These are phyloP conservation scores for Aphanomyces stellatus DNA, from an alignment of 352 stramenopile genomes.

Conservation along the genomic window DNA sequence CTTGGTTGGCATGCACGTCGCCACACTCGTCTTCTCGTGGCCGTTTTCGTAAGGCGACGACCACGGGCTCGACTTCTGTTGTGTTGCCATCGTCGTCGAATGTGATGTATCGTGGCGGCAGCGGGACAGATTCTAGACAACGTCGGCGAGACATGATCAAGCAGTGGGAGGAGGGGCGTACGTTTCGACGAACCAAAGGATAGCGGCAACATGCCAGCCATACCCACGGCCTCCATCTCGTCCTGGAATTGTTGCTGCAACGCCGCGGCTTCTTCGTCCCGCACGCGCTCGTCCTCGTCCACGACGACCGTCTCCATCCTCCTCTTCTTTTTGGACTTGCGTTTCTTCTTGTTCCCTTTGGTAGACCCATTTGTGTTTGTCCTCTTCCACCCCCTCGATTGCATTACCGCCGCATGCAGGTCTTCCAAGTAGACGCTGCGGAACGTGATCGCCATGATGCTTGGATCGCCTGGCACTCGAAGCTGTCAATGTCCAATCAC, in stretches of 20 bases:
- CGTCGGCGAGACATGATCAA: no score
- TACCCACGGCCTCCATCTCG: constrained; percentile 12
- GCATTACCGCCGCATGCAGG: not conserved
- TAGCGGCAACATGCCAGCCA: constrained; percentile 16
- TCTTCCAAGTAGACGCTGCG: constrained; percentile 13
- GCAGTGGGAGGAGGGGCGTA: not conserved
- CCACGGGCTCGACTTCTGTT: not conserved
- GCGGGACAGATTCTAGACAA: no score
- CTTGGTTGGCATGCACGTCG: not conserved
- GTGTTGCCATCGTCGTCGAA: constrained; percentile 4
- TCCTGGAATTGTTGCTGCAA: not conserved
- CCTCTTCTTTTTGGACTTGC: not conserved
- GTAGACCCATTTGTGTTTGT: not conserved
- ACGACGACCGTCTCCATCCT: not conserved
- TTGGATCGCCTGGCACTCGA: not conserved
- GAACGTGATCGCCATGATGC: constrained; percentile 18
- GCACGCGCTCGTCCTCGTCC: not conserved
- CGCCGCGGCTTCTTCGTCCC: not conserved
- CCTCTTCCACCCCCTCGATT: not conserved
- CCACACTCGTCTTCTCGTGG: no score
- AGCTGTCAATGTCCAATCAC: not conserved
- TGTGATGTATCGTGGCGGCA: not conserved
- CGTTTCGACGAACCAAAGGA: constrained; percentile 17
- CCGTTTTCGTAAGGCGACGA: not conserved
- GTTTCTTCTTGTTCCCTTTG: constrained; percentile 2